These are phyloP conservation scores for Eimeria maxima DNA, from an alignment of 169 alveolate genomes.

Conservation along the genomic window DNA sequence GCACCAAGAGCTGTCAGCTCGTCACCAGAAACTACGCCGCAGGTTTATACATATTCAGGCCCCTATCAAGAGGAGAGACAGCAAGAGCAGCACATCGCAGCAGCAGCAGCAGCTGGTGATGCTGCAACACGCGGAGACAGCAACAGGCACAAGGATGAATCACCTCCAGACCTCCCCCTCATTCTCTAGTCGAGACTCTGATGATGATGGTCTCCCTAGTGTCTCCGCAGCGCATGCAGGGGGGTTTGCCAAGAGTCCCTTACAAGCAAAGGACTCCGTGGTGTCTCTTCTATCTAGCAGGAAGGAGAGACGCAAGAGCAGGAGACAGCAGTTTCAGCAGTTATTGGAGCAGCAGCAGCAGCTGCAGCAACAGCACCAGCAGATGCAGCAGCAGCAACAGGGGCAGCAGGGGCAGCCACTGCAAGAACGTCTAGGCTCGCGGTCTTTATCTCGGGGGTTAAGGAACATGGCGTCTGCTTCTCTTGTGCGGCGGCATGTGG, in stretches of 20 bases:
- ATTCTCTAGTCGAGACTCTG: not conserved
- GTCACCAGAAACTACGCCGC: constrained; percentile 34
- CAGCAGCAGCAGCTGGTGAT: not conserved
- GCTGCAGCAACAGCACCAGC: too few species aligned
- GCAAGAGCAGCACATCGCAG: not conserved
- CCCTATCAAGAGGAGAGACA: not conserved
- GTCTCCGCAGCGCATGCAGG: not conserved
- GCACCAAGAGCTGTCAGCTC: not conserved
- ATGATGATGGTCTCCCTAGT: not conserved
- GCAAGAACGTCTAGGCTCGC: not conserved
- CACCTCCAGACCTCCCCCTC: not conserved
- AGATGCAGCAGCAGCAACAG: too few species aligned
- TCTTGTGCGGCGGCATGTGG: too few species aligned
- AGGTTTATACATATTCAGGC: not conserved
- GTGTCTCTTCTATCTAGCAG: not conserved
- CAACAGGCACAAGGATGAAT: not conserved
- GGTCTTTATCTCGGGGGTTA: not conserved
- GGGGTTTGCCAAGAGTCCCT: not conserved
- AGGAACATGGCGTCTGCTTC: not conserved
- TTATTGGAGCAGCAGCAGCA: too few species aligned
- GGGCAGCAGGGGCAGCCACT: too few species aligned
- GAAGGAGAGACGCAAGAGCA: not conserved
- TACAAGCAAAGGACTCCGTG: not conserved
- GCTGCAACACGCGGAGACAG: constrained; percentile 28
- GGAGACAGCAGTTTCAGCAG: constrained; percentile 58